These are phyloP conservation scores for Arbutus unedo DNA, from an alignment of 148 eudicot genomes.

Conservation along the genomic window DNA sequence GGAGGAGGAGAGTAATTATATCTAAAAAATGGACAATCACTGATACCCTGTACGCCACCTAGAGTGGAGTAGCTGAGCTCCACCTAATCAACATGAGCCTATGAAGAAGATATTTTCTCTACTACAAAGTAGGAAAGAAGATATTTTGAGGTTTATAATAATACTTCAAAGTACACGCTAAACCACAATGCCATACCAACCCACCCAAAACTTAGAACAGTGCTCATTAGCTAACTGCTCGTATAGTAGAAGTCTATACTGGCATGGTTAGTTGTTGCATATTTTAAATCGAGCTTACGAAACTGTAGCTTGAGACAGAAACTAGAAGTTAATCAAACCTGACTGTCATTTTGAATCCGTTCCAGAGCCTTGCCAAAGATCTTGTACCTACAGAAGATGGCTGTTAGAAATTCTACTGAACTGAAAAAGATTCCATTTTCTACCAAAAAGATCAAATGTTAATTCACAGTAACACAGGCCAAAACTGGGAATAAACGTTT, in stretches of 20 bases:
- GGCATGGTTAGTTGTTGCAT: background rate
- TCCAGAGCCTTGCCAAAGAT: constrained; percentile 77
- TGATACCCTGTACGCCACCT: background rate
- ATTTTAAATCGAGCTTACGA: background rate
- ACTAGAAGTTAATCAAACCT: constrained; percentile 44
- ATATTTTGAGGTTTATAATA: background rate
- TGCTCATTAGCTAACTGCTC: background rate
- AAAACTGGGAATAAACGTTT: background rate
- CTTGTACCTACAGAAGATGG: constrained; percentile 59
- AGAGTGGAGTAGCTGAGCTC: background rate
- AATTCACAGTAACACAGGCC: background rate
- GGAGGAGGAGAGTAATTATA: no score
- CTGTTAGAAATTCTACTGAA: background rate
- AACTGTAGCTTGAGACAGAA: background rate
- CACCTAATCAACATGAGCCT: background rate
- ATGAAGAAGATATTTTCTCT: background rate
- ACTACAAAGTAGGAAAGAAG: background rate
- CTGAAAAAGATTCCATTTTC: background rate
- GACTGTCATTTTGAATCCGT: constrained; percentile 77
- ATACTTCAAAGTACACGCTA: background rate
- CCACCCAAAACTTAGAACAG: background rate
- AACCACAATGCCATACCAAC: background rate
- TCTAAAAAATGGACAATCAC: background rate
- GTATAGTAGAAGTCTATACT: background rate
- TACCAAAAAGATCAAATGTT: background rate